A percentile compares a stretch with the other conserved stretches of the same genome.
Evolutionary conservation across 2,329 filamentous ascomycete species (phyloP).

Genomic region (Lasiodiplodia theobromae): DNA sequence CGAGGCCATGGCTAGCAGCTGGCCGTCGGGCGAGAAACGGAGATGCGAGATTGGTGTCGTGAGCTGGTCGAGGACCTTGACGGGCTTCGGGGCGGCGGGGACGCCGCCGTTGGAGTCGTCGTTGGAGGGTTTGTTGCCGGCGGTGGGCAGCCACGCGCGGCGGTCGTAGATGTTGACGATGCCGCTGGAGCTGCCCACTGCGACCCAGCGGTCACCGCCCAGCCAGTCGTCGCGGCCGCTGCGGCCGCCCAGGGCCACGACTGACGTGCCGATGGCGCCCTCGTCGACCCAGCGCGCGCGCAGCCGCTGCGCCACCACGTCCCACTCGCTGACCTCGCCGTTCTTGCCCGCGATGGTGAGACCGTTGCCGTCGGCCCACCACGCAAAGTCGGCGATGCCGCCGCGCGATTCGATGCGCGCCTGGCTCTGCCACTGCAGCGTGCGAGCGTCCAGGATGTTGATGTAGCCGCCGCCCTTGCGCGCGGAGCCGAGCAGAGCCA

Average conservation of each 20-base stretch:
- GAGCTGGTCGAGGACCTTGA: conserved; percentile 80
- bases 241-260: conserved; percentile 75
- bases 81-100: conserved; percentile 73
- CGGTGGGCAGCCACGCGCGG: conserved; percentile 59
- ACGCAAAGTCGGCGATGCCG: conserved; percentile 88
- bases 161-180: conserved; percentile 96
- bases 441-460: conserved; percentile 80
- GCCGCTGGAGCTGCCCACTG: conserved; percentile 83
- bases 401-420: conserved; percentile 81
- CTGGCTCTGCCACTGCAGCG: conserved; percentile 86
- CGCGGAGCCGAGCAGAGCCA: conserved; percentile 81
- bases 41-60: conserved; percentile 83
- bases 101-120: conserved; percentile 55
- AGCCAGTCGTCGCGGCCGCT: conserved; percentile 65
- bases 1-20: conserved; percentile 86
- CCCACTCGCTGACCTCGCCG: conserved; percentile 91
- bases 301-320: conserved; percentile 71
- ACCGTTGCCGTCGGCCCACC: conserved; percentile 87
- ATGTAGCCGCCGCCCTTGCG: conserved; percentile 87
- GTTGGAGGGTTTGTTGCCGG: conserved; percentile 39
- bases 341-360: conserved; percentile 84
- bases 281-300: conserved; percentile 88
- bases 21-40: conserved; percentile 85
- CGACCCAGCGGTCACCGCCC: conserved; percentile 87
- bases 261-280: conserved; percentile 84